Conservation (phyloP, 257 asterid genomes). For the Petunia secreta region DNA sequence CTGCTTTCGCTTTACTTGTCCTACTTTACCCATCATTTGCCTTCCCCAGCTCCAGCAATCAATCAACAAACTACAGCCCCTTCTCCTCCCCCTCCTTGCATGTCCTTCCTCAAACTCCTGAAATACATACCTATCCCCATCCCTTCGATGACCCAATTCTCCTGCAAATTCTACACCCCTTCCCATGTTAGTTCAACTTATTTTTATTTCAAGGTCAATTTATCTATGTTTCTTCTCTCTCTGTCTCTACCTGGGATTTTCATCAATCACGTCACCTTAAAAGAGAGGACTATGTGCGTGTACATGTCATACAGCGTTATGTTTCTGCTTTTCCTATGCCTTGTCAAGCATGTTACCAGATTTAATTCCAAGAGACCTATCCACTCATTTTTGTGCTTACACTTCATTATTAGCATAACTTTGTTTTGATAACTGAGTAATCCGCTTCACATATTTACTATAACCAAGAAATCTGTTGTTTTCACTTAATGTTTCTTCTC, state of each 20-base stretch:
- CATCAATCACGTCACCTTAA: background rate
- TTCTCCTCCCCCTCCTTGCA: conserved; percentile 11
- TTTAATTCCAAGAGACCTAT: conserved; percentile 2
- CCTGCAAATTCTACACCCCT: background rate
- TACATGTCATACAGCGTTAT: background rate
- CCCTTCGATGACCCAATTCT: background rate
- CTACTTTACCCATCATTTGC: conserved; percentile 19
- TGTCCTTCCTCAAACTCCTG: conserved; percentile 8
- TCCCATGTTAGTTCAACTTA: background rate
- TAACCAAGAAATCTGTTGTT: background rate
- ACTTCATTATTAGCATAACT: background rate
- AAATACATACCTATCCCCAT: background rate
- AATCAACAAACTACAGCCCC: background rate
- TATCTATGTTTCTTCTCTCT: background rate
- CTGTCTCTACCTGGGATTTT: background rate
- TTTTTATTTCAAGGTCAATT: conserved; percentile 21
- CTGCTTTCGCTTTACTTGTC: background rate
- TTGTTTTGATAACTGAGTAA: background rate
- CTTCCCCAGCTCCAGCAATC: conserved; percentile 1
- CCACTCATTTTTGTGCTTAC: conserved; percentile 6
- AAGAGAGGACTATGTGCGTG: background rate
- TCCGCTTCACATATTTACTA: too few relatives aligned
- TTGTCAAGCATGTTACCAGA: background rate
- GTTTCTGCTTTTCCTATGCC: background rate
- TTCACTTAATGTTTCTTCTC: background rate